These are phyloP conservation scores for Curvularia verruculosa DNA, from an alignment of 2,329 filamentous ascomycete genomes.

Conservation along the genomic window DNA sequence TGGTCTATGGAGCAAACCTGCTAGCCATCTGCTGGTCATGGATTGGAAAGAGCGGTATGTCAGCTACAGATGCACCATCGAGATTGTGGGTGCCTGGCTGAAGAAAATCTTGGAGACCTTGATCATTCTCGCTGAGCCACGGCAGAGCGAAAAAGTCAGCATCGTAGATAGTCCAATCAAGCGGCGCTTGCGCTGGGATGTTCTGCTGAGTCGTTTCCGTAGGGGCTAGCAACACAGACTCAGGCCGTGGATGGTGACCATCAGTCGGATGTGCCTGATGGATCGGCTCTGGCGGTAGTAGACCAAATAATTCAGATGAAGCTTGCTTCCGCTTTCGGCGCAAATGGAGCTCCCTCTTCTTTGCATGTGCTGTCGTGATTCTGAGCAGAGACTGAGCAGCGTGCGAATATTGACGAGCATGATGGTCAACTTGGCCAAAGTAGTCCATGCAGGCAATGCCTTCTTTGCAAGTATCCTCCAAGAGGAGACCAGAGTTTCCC, in stretches of 20 bases:
- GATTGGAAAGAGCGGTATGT: conserved; percentile 42
- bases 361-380: conserved; percentile 33
- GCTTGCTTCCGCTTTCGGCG: conserved; percentile 36
- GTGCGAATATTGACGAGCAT: conserved; percentile 39
- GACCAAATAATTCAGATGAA: conserved; percentile 39
- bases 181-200: conserved; percentile 15
- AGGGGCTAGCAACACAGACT: conserved; percentile 6
- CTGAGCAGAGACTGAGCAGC: conserved; percentile 36
- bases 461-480: conserved; percentile 30
- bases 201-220: conserved; percentile 11
- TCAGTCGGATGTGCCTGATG: neutral
- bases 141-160: conserved; percentile 41
- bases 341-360: conserved; percentile 30
- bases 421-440: conserved; percentile 36
- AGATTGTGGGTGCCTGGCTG: conserved; percentile 40
- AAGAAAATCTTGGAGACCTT: conserved; percentile 39
- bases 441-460: conserved; percentile 37
- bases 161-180: conserved; percentile 43
- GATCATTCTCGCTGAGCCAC: conserved; percentile 41
- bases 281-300: conserved; percentile 23
- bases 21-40: conserved; percentile 33
- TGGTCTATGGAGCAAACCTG: conserved; percentile 14
- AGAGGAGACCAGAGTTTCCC: conserved; percentile 30
- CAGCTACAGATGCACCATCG: conserved; percentile 37
- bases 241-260: conserved; percentile 1